Evolutionary conservation across 129 eudicot genomes (phyloP).

Genomic region (Flaveria sonorensis): DNA sequence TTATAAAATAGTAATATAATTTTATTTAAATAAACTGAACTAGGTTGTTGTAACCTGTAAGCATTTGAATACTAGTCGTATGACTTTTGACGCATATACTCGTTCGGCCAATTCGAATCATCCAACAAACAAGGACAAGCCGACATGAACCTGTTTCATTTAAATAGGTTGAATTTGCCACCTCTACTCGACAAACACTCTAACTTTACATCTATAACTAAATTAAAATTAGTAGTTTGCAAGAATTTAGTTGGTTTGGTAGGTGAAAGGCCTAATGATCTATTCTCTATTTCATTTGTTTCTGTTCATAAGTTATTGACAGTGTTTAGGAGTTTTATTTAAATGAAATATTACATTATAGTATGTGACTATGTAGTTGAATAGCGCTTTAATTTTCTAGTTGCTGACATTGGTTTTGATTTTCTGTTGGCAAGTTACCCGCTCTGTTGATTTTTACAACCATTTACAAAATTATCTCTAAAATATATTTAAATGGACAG

Average conservation of each 20-base stretch:
- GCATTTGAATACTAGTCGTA: background rate
- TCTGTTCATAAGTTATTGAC: background rate
- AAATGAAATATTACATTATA: background rate
- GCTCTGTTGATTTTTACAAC: conserved; percentile 15
- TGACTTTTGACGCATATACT: background rate
- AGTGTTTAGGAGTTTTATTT: background rate
- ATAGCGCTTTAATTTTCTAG: background rate
- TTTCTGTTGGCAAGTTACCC: conserved; percentile 8
- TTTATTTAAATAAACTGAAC: background rate
- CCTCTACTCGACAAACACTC: background rate
- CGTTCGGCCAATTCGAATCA: background rate
- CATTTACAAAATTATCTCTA: conserved; percentile 22
- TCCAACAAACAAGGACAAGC: background rate
- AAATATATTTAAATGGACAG: conserved; percentile 40
- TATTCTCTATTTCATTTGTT: conserved; percentile 5
- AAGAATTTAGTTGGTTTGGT: conserved; percentile 6
- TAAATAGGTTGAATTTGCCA: background rate
- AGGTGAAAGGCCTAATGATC: background rate
- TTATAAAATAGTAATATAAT: background rate
- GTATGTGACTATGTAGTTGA: background rate
- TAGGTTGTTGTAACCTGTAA: background rate
- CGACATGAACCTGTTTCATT: background rate
- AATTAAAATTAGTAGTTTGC: background rate
- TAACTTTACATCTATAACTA: background rate
- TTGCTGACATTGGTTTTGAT: background rate